Conservation (phyloP, 257 asterid genomes). For the Fraxinus excelsior region DNA sequence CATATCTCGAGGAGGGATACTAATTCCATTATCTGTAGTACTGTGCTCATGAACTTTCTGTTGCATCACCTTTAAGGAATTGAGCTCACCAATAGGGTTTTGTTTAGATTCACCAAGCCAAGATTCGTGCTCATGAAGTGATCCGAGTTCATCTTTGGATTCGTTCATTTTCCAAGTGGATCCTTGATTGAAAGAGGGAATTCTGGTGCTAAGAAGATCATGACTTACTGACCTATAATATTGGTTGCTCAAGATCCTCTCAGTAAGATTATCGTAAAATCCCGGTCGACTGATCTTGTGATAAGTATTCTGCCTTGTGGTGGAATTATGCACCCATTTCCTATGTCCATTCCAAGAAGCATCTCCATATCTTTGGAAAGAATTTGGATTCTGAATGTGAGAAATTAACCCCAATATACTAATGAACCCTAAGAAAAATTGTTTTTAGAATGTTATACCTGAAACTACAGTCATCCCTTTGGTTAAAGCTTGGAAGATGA, state of each 20-base stretch:
- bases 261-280: slow-evolving; percentile 1
- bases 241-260: slow-evolving; percentile 33
- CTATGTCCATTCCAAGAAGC: slow-evolving; percentile 44
- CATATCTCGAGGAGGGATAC: background rate
- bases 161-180: slow-evolving; percentile 23
- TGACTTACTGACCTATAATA: slow-evolving; percentile 31
- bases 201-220: slow-evolving; percentile 29
- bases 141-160: slow-evolving; percentile 21
- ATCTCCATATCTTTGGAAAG: slow-evolving; percentile 49
- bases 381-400: background rate
- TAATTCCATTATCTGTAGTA: background rate
- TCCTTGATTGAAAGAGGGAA: slow-evolving; percentile 31
- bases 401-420: background rate
- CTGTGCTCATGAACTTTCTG: background rate
- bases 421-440: background rate
- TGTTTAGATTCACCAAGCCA: slow-evolving; percentile 29
- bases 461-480: slow-evolving; percentile 38
- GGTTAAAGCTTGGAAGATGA: slow-evolving; percentile 52
- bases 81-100: slow-evolving; percentile 38
- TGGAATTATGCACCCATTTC: slow-evolving; percentile 47
- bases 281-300: slow-evolving; percentile 14
- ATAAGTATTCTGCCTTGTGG: slow-evolving; percentile 25
- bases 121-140: slow-evolving; percentile 27
- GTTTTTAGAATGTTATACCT: slow-evolving; percentile 39
- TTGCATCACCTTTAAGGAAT: background rate